These are phyloP conservation scores for Penicillium antarcticum DNA, from an alignment of 495 filamentous ascomycete species.

Conservation along the genomic window DNA sequence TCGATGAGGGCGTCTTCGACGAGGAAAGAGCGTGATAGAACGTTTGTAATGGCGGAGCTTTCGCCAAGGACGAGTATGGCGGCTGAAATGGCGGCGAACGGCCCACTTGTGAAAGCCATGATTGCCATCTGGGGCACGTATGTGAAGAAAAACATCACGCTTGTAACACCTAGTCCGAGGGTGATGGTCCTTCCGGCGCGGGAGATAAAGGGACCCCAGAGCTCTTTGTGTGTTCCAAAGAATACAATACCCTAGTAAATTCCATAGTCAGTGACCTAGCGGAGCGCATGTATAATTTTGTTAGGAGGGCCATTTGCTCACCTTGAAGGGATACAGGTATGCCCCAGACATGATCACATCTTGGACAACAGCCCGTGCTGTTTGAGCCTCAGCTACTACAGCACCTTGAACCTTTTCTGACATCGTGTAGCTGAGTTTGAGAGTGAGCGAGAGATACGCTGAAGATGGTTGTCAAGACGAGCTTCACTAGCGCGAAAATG, in stretches of 20 bases:
- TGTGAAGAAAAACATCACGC: conserved; percentile 80
- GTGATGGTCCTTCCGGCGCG: conserved; percentile 64
- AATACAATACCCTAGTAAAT: conserved; percentile 67
- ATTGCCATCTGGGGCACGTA: conserved; percentile 88
- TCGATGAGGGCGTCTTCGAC: conserved; percentile 79
- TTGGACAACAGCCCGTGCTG: conserved; percentile 44
- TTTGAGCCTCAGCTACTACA: conserved; percentile 38
- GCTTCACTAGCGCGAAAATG: too few relatives aligned
- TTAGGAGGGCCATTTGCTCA: conserved; percentile 27
- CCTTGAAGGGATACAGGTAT: conserved; percentile 86
- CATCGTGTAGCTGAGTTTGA: conserved; percentile 19
- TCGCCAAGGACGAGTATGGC: conserved; percentile 77
- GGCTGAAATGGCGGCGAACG: conserved; percentile 70
- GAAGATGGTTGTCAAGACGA: too few relatives aligned
- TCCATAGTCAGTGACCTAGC: background rate
- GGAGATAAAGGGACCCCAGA: conserved; percentile 65
- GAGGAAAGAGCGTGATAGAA: conserved; percentile 72
- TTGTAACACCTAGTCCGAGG: conserved; percentile 69
- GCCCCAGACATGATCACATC: conserved; percentile 68
- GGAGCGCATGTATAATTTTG: conserved; percentile 10
- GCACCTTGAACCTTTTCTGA: conserved; percentile 40
- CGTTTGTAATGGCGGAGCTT: conserved; percentile 70
- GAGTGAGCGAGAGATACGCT: too few relatives aligned
- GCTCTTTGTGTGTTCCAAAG: conserved; percentile 49
- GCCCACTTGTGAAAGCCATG: conserved; percentile 75